A percentile compares a stretch with the other conserved stretches of the same genome.
These are phyloP conservation scores for Mucor piriformis DNA, from an alignment of 371 early-diverging fungal genomes.

Conservation along the genomic window DNA sequence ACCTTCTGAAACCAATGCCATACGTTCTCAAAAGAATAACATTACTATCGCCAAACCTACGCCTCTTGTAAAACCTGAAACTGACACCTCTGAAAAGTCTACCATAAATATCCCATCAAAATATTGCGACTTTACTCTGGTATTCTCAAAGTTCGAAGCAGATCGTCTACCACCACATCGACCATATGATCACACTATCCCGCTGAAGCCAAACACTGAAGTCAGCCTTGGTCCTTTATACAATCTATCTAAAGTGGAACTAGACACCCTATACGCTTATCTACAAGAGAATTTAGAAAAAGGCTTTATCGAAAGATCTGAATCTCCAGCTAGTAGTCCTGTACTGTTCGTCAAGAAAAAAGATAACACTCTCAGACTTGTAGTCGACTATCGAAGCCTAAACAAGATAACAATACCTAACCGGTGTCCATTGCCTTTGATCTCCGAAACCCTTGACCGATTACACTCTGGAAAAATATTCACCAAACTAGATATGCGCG, in stretches of 20 bases:
- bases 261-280: neutral
- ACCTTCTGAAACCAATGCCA: no score
- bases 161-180: conserved; percentile 2
- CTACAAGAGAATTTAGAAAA: conserved; percentile 20
- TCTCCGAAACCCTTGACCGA: conserved; percentile 29
- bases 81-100: no score
- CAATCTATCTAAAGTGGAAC: neutral
- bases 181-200: conserved; percentile 4
- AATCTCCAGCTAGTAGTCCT: conserved; percentile 51
- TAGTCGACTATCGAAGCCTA: conserved; percentile 51
- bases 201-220: neutral
- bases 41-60: no score
- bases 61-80: no score
- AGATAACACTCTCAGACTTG: conserved; percentile 43
- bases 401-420: conserved; percentile 48
- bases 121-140: neutral
- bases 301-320: conserved; percentile 43
- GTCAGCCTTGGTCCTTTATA: neutral
- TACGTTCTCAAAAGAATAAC: no score
- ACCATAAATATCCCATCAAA: neutral
- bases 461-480: conserved; percentile 3
- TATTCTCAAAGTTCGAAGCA: neutral
- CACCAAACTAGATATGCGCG: neutral
- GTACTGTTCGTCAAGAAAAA: conserved; percentile 58
- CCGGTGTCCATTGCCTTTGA: conserved; percentile 24